phyloP scores from a whole-genome alignment of 257 asterid genomes.

The Solanum pinnatisectum region DNA sequence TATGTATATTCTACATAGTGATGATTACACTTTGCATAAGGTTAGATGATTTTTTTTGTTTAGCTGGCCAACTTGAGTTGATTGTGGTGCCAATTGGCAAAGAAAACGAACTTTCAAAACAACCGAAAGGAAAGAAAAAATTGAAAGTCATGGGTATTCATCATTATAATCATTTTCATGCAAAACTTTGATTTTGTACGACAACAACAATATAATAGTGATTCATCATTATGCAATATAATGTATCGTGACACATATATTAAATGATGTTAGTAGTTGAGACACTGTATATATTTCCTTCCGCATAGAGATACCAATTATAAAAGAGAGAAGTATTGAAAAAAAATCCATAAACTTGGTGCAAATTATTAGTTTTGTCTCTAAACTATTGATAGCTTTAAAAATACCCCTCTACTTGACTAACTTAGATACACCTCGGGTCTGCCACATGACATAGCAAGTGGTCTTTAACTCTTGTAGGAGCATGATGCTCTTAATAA shows the following conservation, averaged over 20 bases:
- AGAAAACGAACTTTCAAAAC: neutral
- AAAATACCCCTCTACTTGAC: neutral
- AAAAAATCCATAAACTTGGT: neutral
- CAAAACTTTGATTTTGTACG: constrained; percentile 4
- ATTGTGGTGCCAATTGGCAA: neutral
- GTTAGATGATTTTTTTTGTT: neutral
- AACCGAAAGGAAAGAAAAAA: neutral
- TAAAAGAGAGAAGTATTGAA: neutral
- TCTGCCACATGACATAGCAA: neutral
- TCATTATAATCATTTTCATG: neutral
- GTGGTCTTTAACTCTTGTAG: too few species aligned
- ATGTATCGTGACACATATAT: neutral
- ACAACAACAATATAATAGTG: neutral
- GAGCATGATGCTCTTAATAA: too few species aligned
- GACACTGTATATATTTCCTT: neutral
- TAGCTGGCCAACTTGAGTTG: neutral
- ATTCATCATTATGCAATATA: neutral
- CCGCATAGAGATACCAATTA: neutral
- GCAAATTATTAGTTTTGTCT: too few species aligned
- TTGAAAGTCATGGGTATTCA: neutral
- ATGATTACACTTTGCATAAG: neutral
- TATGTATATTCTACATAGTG: neutral
- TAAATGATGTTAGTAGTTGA: neutral
- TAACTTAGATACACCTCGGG: too few species aligned
- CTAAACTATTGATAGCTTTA: neutral